Percentiles rank a stretch among this genome's conserved stretches.
These are phyloP conservation scores for Castanea sativa DNA, from an alignment of 306 rosid species.

Conservation along the genomic window DNA sequence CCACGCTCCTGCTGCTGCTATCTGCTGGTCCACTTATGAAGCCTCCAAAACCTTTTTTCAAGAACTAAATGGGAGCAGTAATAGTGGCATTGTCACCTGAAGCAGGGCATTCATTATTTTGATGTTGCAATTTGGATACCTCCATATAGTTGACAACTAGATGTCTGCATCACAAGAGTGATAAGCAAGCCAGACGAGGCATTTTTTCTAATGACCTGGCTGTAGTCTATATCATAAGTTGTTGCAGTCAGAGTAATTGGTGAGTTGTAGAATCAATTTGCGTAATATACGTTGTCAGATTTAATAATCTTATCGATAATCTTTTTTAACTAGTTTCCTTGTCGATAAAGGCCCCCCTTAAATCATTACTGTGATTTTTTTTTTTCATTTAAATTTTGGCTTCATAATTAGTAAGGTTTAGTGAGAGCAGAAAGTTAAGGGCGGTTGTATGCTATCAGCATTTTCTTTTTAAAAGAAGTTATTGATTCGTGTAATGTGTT, in stretches of 20 bases:
- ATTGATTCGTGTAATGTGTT: neutral
- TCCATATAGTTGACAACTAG: slow-evolving; percentile 7
- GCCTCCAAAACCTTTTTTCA: slow-evolving; percentile 79
- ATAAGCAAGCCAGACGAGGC: slow-evolving; percentile 18
- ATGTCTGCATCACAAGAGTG: slow-evolving; percentile 15
- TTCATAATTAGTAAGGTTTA: neutral
- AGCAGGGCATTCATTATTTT: slow-evolving; percentile 26
- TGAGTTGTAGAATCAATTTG: slow-evolving; percentile 16
- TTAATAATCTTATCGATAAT: slow-evolving; percentile 2
- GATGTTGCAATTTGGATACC: slow-evolving; percentile 23
- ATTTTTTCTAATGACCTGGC: slow-evolving; percentile 24
- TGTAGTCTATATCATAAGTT: slow-evolving; percentile 25
- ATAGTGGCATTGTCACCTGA: slow-evolving; percentile 42
- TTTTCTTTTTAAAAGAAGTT: neutral
- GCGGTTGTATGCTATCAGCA: neutral
- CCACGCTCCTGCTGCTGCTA: slow-evolving; percentile 98
- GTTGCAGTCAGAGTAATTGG: slow-evolving; percentile 24
- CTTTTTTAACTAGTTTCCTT: neutral
- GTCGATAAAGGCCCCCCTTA: neutral
- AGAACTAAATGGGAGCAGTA: slow-evolving; percentile 43
- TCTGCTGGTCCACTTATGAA: slow-evolving; percentile 98
- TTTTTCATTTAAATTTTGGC: neutral
- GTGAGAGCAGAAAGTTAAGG: neutral
- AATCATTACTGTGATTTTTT: neutral
- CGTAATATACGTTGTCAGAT: slow-evolving; percentile 28